phyloP scores from a whole-genome alignment of 2,329 filamentous ascomycete species.

The Malbranchea cinnamomea region DNA sequence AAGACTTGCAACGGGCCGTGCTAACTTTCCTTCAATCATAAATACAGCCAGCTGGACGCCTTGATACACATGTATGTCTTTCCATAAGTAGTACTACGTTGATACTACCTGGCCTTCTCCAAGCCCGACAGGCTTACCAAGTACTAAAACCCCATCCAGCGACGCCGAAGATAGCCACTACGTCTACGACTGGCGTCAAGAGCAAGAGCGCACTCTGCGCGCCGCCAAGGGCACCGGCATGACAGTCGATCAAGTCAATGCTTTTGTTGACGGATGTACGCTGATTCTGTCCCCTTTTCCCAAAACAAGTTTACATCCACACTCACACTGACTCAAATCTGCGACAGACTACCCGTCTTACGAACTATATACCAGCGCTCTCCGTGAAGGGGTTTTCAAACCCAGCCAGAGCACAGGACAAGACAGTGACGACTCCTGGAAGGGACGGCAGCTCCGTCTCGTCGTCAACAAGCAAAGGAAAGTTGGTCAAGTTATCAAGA shows the following conservation, averaged over 20 bases:
- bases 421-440: conserved; percentile 19
- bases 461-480: conserved; percentile 46
- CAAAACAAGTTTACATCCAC: background rate
- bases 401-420: conserved; percentile 8
- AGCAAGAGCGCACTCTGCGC: conserved; percentile 64
- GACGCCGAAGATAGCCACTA: conserved; percentile 58
- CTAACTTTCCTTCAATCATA: background rate
- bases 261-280: conserved; percentile 56
- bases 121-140: conserved; percentile 2
- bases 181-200: conserved; percentile 70
- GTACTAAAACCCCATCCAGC: conserved; percentile 16
- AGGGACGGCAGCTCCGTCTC: conserved; percentile 44
- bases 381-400: conserved; percentile 44
- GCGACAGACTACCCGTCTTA: conserved; percentile 50
- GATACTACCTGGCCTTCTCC: no score
- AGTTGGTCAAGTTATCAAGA: conserved; percentile 41
- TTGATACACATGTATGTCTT: conserved; percentile 46
- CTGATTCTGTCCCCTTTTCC: background rate
- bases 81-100: background rate
- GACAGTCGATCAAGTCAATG: conserved; percentile 62
- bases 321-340: background rate
- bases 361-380: conserved; percentile 48
- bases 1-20: no score
- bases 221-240: conserved; percentile 57
- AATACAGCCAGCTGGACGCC: conserved; percentile 38